Base-by-base conservation (phyloP, 1,139 yeast species). In the Geotrichum restrictum region DNA sequence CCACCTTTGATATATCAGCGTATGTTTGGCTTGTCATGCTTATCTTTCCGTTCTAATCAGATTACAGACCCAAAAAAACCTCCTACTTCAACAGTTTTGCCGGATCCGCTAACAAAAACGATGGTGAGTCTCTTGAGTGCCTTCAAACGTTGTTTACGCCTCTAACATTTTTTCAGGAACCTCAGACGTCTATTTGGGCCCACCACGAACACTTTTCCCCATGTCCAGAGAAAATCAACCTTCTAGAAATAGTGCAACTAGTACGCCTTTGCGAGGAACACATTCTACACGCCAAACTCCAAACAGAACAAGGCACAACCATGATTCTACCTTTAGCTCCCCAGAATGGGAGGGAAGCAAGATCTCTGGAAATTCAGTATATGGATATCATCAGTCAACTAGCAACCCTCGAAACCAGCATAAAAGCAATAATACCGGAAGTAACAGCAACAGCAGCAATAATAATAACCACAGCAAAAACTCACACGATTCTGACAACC, bases 1-100 rank as follows among this genome's bases (percentile, higher is more conserved):
- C 42, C 7, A 5, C 51, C n/a, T 49, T 49, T 40, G 55, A 52
- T 36, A 52, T 52, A 27, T 22, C 55, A 16, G 42, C 48, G 55
- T 52, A 52, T 18, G 55, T 45, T 24, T 10, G 13, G 13, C 24
- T 16, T 8, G 14, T 16, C 7, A 18, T 4, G 5, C 38, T 14
- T n/a, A 11, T 18, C 27, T n/a, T 10, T 37, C 29, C 16, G 18
- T 16, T 37, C 41, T 19, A 18, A 16, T 6, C 11, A 33, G 18
- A 27, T 46, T 14, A 46, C 22, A 48, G 51, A 5, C 52, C 48
- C 34, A 49, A 44, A 21, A 48, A 48, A 22, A 34, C 46, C 19
- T 48, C 51, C n/a, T 48, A 48, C 19, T 48, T 48, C 24, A 48
- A 37, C 42, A 48, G 27, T n/a, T 43, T 38, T 37, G 29, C 32